Evolutionary conservation across 2,329 filamentous ascomycete species (phyloP).

Genomic region (Magnaporthiopsis poae): DNA sequence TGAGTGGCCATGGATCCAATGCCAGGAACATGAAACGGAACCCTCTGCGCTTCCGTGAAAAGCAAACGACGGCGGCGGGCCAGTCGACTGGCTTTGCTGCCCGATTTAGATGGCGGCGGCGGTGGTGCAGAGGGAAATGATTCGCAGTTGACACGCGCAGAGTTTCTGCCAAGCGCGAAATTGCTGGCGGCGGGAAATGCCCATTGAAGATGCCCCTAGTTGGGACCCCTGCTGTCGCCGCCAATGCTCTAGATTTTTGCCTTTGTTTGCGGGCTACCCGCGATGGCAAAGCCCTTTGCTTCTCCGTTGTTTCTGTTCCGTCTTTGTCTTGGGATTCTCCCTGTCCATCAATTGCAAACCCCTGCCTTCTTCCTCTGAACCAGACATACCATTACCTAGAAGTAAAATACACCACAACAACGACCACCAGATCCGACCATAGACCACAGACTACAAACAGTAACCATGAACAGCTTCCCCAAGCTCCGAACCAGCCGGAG

Average conservation of each 20-base stretch:
- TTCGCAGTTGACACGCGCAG: background rate
- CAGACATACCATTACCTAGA: background rate
- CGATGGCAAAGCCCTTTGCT: background rate
- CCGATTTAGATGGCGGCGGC: background rate
- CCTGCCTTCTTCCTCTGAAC: background rate
- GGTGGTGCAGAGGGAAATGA: background rate
- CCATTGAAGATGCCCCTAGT: background rate
- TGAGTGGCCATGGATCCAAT: background rate
- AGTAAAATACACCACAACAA: background rate
- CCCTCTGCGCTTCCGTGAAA: background rate
- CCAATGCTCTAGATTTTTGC: background rate
- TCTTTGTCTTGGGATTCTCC: background rate
- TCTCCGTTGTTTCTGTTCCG: background rate
- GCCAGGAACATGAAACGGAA: no score
- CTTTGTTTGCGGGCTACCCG: background rate
- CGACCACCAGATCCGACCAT: background rate
- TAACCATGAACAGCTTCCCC: background rate
- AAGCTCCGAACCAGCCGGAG: slow-evolving; percentile 6
- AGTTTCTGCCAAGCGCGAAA: background rate
- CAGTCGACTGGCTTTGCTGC: background rate
- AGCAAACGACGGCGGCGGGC: background rate
- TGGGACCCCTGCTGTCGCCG: background rate
- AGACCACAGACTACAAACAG: background rate
- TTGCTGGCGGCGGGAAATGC: background rate
- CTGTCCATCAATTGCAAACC: background rate